Evolutionary conservation across 1,284 basidiomycete genomes (phyloP).

Genomic region (Ceratobasidium sp.): DNA sequence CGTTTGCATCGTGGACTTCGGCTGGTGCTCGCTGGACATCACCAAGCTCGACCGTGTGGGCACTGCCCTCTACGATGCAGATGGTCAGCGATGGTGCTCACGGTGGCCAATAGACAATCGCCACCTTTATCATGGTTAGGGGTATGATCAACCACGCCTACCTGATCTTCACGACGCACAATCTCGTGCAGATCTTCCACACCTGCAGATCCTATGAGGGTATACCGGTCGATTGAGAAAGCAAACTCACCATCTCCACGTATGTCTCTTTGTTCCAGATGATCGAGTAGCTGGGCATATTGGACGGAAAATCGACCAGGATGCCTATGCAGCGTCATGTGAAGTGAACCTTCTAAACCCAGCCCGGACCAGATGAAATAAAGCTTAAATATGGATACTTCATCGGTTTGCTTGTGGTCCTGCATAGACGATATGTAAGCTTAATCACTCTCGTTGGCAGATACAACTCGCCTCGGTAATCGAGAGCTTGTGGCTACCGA

Average conservation of each 20-base stretch:
- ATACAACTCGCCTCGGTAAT: slow-evolving; percentile 29
- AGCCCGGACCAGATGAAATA: slow-evolving; percentile 38
- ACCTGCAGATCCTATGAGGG: background rate
- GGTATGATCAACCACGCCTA: background rate
- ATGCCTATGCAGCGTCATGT: slow-evolving; percentile 5
- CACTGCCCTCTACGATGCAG: background rate
- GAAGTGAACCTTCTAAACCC: slow-evolving; percentile 26
- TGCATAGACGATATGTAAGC: background rate
- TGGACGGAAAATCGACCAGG: slow-evolving; percentile 24
- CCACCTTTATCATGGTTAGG: slow-evolving; percentile 11
- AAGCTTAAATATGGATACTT: slow-evolving; percentile 33
- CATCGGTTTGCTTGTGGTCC: slow-evolving; percentile 39
- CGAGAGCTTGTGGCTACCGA: slow-evolving; percentile 5
- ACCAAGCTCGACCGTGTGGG: background rate
- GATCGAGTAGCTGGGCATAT: slow-evolving; percentile 33
- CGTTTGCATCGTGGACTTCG: background rate
- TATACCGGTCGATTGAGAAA: background rate
- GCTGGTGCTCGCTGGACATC: background rate
- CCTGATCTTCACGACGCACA: background rate
- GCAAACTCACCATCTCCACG: slow-evolving; percentile 16
- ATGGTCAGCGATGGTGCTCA: background rate
- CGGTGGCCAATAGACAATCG: background rate
- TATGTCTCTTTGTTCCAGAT: slow-evolving; percentile 32
- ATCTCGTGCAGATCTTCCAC: slow-evolving; percentile 23
- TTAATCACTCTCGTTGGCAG: background rate